Percentiles rank a stretch among this genome's conserved stretches.
phyloP scores from a whole-genome alignment of 108 stramenopile genomes.

The Cyclotella kingstonii region DNA sequence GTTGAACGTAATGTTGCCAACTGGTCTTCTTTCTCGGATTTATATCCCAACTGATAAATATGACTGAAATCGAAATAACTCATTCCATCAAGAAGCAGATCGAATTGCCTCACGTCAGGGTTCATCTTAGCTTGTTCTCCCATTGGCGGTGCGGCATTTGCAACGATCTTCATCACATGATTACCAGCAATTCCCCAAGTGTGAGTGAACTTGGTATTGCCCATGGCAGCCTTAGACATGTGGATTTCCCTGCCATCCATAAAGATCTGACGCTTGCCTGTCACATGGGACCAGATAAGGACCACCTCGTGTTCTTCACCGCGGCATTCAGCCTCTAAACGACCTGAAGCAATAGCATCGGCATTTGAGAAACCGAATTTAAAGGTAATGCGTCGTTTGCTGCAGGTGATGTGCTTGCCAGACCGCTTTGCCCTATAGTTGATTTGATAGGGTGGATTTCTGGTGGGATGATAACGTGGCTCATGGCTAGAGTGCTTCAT shows the following conservation, averaged over 20 bases:
- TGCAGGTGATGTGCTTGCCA: constrained; percentile 35
- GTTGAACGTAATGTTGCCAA: too few relatives aligned
- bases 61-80: constrained; percentile 74
- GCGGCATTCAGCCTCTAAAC: constrained; percentile 39
- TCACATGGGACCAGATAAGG: constrained; percentile 43
- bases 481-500: background rate
- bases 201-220: constrained; percentile 60
- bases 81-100: constrained; percentile 75
- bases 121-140: constrained; percentile 1
- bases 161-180: constrained; percentile 63
- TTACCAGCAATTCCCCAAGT: constrained; percentile 54
- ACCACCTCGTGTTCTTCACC: constrained; percentile 55
- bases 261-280: constrained; percentile 44
- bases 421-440: constrained; percentile 43
- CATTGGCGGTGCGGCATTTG: constrained; percentile 51
- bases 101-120: constrained; percentile 52
- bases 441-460: constrained; percentile 48
- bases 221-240: constrained; percentile 44
- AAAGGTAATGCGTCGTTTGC: constrained; percentile 46
- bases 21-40: too few relatives aligned
- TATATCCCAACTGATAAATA: constrained; percentile 72
- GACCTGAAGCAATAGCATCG: constrained; percentile 30
- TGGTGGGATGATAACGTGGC: constrained; percentile 34
- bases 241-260: constrained; percentile 60
- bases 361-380: constrained; percentile 41